Base-by-base conservation (phyloP, 805 yeast species). In the Barnettozyma sp. region DNA sequence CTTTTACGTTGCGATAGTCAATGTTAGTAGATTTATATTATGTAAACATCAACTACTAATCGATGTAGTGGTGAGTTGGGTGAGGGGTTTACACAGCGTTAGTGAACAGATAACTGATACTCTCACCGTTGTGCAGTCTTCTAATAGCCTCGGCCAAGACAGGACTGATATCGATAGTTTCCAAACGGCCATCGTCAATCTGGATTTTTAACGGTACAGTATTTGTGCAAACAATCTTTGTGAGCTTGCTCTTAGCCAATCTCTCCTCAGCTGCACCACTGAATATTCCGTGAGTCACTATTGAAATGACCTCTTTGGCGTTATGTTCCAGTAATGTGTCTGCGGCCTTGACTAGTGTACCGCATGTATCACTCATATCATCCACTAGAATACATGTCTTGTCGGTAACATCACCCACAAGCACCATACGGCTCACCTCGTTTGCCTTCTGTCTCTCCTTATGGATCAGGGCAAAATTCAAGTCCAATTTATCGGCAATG, bases 121-220 rank as follows among this genome's bases (percentile, higher is more conserved):
- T 81, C 65, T 90, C 98, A 52, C 98, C 98, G 54, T 92, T 90
- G 59, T 90, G 98, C 48, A 90, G 68, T 54, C 98, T 76, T 59
- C 97, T 76, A 40, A 90, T 82, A 22, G 95, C 90, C 60, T 92
- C 98, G 7, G 97, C 97, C 40, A 90, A 62, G 7, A 84, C 81
- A 14, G 92, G 82, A 49, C 86, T 73, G 39, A 92, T 78, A 58
- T 90, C 97, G 39, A 90, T 76, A 34, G 78, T 77, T 37, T 82
- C 87, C 44, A 92, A 65, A 54, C 81, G 49, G 22, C 66, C 65
- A 47, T 73, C n/a, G n/a, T n/a, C n/a, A n/a, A n/a, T 63, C 50
- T 76, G 73, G 23, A 74, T 76, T 41, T 71, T 80, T 39, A 86
- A 74, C 6, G 97, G 97, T 43, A 92, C 85, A 7, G 97, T 81